These are phyloP conservation scores for Funneliformis mosseae DNA, from an alignment of 192 early-diverging fungal species.

Conservation along the genomic window DNA sequence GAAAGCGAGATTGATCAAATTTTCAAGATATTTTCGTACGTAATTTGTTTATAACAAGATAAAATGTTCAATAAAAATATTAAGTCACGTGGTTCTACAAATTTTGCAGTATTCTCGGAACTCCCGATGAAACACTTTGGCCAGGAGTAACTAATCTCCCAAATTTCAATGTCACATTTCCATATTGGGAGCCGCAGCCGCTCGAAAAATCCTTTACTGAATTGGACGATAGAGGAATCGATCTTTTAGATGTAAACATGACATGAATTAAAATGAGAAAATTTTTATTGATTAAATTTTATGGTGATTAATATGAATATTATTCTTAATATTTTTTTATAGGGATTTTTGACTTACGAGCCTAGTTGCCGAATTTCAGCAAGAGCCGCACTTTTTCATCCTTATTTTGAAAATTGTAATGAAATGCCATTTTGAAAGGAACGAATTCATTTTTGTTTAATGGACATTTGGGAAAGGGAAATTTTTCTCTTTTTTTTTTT, in stretches of 20 bases:
- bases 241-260: constrained; percentile 58
- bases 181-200: constrained; percentile 63
- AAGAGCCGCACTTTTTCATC: constrained; percentile 61
- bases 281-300: background rate
- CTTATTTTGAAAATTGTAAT: constrained; percentile 32
- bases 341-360: constrained; percentile 55
- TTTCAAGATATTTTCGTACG: constrained; percentile 86
- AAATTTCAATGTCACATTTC: constrained; percentile 82
- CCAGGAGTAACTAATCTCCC: constrained; percentile 72
- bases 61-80: background rate
- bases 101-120: constrained; percentile 85
- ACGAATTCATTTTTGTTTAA: background rate
- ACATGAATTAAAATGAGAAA: too few species aligned
- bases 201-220: constrained; percentile 52
- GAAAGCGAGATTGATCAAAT: constrained; percentile 92
- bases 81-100: constrained; percentile 39
- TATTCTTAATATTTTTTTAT: background rate
- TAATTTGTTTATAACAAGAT: too few species aligned
- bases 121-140: constrained; percentile 80
- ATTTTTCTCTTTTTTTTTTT: too few species aligned
- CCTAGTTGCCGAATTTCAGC: constrained; percentile 78
- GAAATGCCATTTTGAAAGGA: constrained; percentile 41
- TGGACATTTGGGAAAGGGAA: background rate
- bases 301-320: background rate
- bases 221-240: constrained; percentile 68